These are phyloP conservation scores for Pyricularia grisea DNA, from an alignment of 2,329 filamentous ascomycete species.

Conservation along the genomic window DNA sequence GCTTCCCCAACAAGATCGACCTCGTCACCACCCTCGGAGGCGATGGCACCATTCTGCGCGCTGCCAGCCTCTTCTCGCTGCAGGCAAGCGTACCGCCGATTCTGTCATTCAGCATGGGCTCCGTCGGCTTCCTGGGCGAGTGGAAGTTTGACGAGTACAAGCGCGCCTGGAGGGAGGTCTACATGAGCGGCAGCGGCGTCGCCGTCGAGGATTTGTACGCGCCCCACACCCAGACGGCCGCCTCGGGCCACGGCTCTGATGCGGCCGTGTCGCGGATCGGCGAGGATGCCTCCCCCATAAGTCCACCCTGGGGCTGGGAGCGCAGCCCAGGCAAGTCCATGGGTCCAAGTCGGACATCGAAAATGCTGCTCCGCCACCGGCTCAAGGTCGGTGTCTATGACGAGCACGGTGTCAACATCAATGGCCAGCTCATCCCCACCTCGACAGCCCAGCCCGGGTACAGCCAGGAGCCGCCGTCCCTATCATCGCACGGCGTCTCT, in stretches of 20 bases:
- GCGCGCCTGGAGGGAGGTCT: slow-evolving; percentile 82
- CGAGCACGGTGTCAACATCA: slow-evolving; percentile 52
- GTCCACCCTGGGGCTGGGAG: slow-evolving; percentile 48
- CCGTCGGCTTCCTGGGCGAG: slow-evolving; percentile 86
- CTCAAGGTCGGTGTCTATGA: slow-evolving; percentile 81
- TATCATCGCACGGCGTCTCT: slow-evolving; percentile 1
- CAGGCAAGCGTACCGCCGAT: slow-evolving; percentile 78
- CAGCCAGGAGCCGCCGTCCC: slow-evolving; percentile 14
- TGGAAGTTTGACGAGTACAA: slow-evolving; percentile 96
- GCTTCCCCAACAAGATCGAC: slow-evolving; percentile 73
- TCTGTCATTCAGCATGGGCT: slow-evolving; percentile 93
- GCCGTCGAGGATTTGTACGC: slow-evolving; percentile 32
- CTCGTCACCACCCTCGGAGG: slow-evolving; percentile 85
- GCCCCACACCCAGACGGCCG: slow-evolving; percentile 28
- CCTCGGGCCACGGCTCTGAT: slow-evolving; percentile 14
- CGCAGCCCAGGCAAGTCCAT: slow-evolving; percentile 71
- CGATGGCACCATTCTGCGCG: slow-evolving; percentile 82
- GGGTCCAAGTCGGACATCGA: slow-evolving; percentile 63
- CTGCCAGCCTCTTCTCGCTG: slow-evolving; percentile 78
- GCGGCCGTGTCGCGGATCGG: slow-evolving; percentile 1
- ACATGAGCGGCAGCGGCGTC: slow-evolving; percentile 61
- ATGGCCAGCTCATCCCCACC: slow-evolving; percentile 38
- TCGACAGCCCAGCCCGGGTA: slow-evolving; percentile 32
- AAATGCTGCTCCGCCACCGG: slow-evolving; percentile 77
- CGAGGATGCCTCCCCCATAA: slow-evolving; percentile 9